phyloP scores from a whole-genome alignment of 805 yeast genomes.

The Hanseniaspora valbyensis region DNA sequence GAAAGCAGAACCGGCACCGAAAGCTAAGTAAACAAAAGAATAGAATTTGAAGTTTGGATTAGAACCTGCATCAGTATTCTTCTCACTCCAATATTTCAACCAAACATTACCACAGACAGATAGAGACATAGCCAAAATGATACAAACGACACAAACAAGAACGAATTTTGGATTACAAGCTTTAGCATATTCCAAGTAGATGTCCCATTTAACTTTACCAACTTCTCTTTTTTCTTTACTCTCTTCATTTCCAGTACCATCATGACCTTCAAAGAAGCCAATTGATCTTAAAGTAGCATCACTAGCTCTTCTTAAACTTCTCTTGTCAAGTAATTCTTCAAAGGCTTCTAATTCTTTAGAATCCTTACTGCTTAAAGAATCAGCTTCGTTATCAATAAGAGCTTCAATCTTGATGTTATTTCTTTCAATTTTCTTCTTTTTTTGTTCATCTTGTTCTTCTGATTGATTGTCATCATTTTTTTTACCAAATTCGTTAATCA shows the following conservation, averaged over 20 bases:
- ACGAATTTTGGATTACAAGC: constrained; percentile 75
- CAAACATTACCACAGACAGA: constrained; percentile 71
- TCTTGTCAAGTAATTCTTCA: constrained; percentile 27
- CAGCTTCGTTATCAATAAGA: constrained; percentile 17
- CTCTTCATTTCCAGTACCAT: constrained; percentile 28
- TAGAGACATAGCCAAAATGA: constrained; percentile 47
- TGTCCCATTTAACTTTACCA: constrained; percentile 84
- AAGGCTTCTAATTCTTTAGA: constrained; percentile 23
- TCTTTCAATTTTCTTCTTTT: not conserved
- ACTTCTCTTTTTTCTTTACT: constrained; percentile 73
- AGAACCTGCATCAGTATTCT: constrained; percentile 53
- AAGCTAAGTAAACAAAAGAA: constrained; percentile 58
- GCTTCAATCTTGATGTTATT: constrained; percentile 17
- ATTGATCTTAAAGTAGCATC: constrained; percentile 30
- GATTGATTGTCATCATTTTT: constrained; percentile 28
- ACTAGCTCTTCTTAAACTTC: constrained; percentile 54
- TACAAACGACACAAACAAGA: constrained; percentile 40
- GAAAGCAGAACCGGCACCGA: constrained; percentile 60
- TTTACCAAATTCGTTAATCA: constrained; percentile 55
- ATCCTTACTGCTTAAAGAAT: constrained; percentile 27
- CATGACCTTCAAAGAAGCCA: constrained; percentile 28
- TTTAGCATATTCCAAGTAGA: constrained; percentile 70
- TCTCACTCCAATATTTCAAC: constrained; percentile 97
- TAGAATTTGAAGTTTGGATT: constrained; percentile 68
- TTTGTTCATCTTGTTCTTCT: constrained; percentile 19